These are phyloP conservation scores for Physcomitrium patens DNA, from an alignment of 225 moss, liverwort and hornwort species.

Conservation along the genomic window DNA sequence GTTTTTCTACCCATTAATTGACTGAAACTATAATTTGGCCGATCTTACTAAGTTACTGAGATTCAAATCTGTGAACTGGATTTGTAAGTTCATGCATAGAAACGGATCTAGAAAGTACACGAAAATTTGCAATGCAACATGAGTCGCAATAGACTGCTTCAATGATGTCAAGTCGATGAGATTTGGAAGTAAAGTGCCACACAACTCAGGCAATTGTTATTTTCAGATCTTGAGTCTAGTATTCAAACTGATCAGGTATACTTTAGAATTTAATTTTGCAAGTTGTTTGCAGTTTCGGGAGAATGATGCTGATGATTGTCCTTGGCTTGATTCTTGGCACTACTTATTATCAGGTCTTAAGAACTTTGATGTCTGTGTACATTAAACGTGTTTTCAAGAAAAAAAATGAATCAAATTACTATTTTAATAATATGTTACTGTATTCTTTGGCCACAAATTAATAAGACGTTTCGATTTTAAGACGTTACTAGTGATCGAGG, in stretches of 20 bases:
- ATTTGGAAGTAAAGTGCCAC: background rate
- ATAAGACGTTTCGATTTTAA: background rate
- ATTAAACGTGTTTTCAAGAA: background rate
- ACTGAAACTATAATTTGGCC: background rate
- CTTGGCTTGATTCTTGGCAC: conserved; percentile 84
- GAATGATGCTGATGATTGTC: conserved; percentile 82
- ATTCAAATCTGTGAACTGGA: background rate
- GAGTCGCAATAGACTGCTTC: background rate
- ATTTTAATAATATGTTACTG: background rate
- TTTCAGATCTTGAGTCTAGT: background rate
- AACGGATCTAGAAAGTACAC: background rate
- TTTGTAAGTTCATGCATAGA: conserved; percentile 16
- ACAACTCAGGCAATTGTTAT: background rate
- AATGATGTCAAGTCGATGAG: background rate
- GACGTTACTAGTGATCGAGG: background rate
- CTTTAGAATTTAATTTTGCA: conserved; percentile 2
- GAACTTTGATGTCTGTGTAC: background rate
- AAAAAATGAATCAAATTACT: background rate
- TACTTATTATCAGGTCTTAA: conserved; percentile 78
- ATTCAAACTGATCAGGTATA: background rate
- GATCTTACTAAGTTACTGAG: background rate
- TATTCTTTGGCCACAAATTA: no score
- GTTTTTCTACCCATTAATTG: background rate
- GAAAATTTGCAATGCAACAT: background rate
- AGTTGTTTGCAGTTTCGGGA: conserved; percentile 74